Base-by-base conservation (phyloP, 148 eudicot species). In the Talinum fruticosum region DNA sequence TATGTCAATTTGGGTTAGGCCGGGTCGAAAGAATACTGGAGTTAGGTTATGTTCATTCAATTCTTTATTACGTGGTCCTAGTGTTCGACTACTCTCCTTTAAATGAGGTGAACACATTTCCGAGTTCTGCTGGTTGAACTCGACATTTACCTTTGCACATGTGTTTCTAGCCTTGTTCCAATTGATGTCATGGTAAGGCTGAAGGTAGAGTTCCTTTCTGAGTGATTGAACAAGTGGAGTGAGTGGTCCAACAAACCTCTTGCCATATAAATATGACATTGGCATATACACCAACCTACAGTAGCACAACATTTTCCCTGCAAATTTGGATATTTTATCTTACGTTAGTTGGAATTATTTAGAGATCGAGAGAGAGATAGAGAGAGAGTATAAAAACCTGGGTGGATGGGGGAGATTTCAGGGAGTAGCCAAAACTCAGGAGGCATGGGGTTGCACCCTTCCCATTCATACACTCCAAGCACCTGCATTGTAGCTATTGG, bases 361-460 rank as follows among this genome's bases (percentile, higher is more conserved):
- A 57, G 18, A 16, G 18, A 51, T 34, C 1, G 5, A 41, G 5
- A 10, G 47, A 10, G 47, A 14, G 8, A 15, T 26, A 6, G 38
- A 5, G 2, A 18, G 5, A 13, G 10, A 12, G 23, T 66, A 15
- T 1, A 3, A 41, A n/a, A 19, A 89, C 93, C 89, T 77, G 93
- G 93, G 79, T 90, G 93, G 12, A 90, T 72, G 3, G 94, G 94
- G 34, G 82, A 79, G 37, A 87, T 65, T 4, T 83, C 57, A 10
- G 94, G 94, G 13, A 90, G 84, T 62, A 90, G 66, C 94, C 94
- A 90, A 70, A 90, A 79, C 82, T 90, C 94, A 2, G 94, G 94
- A 0, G 94, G 89, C 86, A 88, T 79, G 0, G 94, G 94, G 74
- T 90, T 90, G 78, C 87, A 85, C 13, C 94, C 94, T 28, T 75